These are phyloP conservation scores for Austroboletus festivus DNA, from an alignment of 768 basidiomycete species.

Conservation along the genomic window DNA sequence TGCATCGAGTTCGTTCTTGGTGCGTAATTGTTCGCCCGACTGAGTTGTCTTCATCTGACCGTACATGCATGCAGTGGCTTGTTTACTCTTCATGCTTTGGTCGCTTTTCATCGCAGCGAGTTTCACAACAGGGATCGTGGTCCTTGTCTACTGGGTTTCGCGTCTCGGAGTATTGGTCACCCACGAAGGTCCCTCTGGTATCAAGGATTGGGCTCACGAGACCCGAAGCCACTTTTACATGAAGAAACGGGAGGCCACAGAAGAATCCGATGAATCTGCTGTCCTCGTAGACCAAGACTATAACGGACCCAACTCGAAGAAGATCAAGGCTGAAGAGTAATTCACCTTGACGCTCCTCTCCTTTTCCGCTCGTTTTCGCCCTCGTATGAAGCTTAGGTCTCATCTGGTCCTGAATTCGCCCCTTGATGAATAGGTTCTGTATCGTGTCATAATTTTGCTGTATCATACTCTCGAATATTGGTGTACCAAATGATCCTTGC, in stretches of 20 bases:
- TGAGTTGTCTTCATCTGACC: not conserved
- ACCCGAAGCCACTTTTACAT: constrained; percentile 21
- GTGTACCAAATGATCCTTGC: constrained; percentile 6
- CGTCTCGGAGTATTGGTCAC: constrained; percentile 36
- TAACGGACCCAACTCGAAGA: constrained; percentile 15
- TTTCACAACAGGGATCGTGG: constrained; percentile 30
- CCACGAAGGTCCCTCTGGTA: constrained; percentile 31
- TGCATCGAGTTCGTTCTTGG: constrained; percentile 29
- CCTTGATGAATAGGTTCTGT: not conserved
- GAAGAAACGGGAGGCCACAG: constrained; percentile 16
- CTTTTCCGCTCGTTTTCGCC: not conserved
- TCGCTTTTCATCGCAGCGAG: constrained; percentile 33
- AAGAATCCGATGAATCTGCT: constrained; percentile 25
- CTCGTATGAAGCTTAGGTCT: not conserved
- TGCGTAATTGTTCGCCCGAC: constrained; percentile 10
- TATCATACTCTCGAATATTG: constrained; percentile 10
- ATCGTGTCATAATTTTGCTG: constrained; percentile 5
- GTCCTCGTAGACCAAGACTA: constrained; percentile 23
- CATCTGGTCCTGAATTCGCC: not conserved
- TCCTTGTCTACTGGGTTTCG: constrained; percentile 32
- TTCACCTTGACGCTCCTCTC: no score
- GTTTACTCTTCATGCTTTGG: constrained; percentile 33
- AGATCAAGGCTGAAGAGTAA: constrained; percentile 24
- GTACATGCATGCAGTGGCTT: constrained; percentile 25
- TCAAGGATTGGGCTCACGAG: constrained; percentile 31